Conservation (phyloP, 2,329 filamentous ascomycete genomes). For the Waltergamsia citrina region DNA sequence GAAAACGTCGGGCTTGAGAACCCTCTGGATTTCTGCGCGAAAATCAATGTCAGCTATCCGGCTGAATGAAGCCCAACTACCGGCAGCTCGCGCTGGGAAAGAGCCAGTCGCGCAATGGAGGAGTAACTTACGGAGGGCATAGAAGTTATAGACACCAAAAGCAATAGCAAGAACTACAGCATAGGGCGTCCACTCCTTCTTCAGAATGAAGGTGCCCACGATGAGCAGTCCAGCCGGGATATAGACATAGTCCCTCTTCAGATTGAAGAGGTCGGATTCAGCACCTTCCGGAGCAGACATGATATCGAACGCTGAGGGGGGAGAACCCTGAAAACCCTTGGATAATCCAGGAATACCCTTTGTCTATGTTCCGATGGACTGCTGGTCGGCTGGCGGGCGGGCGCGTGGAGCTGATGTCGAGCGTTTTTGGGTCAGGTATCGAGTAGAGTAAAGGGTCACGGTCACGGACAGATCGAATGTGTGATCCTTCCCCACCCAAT, state of each 20-base stretch:
- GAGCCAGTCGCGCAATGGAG: neutral
- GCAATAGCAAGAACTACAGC: conserved; percentile 57
- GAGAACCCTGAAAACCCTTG: too few relatives aligned
- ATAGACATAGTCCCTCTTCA: conserved; percentile 65
- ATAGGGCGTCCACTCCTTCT: conserved; percentile 67
- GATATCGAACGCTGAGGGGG: too few relatives aligned
- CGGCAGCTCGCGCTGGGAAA: neutral
- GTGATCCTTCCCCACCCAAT: too few relatives aligned
- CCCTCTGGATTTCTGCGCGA: conserved; percentile 59
- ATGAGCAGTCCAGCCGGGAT: conserved; percentile 74
- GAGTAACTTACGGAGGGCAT: conserved; percentile 52
- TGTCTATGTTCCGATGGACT: too few relatives aligned
- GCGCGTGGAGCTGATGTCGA: too few relatives aligned
- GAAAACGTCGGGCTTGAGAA: conserved; percentile 80
- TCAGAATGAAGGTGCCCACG: conserved; percentile 66
- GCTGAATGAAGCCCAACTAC: neutral
- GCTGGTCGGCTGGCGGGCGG: too few relatives aligned
- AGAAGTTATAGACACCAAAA: conserved; percentile 64
- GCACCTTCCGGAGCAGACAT: conserved; percentile 7
- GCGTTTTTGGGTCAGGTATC: too few relatives aligned
- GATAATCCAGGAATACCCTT: too few relatives aligned
- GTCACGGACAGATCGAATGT: too few relatives aligned
- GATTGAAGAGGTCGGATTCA: conserved; percentile 18
- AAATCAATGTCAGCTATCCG: conserved; percentile 6
- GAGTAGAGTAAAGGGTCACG: too few relatives aligned